Evolutionary conservation across 2,329 filamentous ascomycete genomes (phyloP), one percentile per base, ranked within the genome.

Genomic region (Akanthomyces dipterigenus): DNA sequence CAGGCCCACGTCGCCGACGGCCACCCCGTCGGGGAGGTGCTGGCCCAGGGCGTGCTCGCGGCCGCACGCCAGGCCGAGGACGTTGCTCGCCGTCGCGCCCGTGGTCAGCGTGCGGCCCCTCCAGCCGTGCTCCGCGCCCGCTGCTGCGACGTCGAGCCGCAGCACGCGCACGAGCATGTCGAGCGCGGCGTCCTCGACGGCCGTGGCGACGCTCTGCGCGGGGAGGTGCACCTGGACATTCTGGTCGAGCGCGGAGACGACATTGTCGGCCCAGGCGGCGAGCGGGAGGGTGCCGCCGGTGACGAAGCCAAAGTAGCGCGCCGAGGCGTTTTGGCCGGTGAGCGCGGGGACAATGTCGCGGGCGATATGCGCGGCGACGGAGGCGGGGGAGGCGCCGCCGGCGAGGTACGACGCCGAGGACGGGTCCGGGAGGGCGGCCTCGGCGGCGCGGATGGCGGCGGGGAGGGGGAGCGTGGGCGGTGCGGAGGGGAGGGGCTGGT

Each of bases 281-380:
- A 91, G 85, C 6, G 91, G 90, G 0, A 93, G 89, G 8, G 82
- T 80, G 16, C 91, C 89, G 49, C 93, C 93, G 0, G 88, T 96
- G 6, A 97, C 89, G 71, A 97, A 96, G 63, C 91, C 93, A 72
- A 91, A 96, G 78, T 96, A 96, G 60, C 86, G 84, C 12, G 85
- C 74, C 48, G 82, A 85, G 46, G 82, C 80, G 65, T 85, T 87
- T 68, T 85, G 83, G 18, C 80, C 82, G 67, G 88, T 91, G 63
- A 95, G 81, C 1, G 82, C 88, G 1, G 82, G 82, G 45, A 82
- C 74, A 61, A 85, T 74, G 62, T 77, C 72, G 8, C 66, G 36
- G 11, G 77, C 67, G 40, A 85, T 76, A 69, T 85, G 82, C 14
- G 69, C 62, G 48, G 69, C 64, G 28, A 70, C 62, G 62, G 69